phyloP scores from a whole-genome alignment of 306 rosid species.

The Dryas alaskensis region DNA sequence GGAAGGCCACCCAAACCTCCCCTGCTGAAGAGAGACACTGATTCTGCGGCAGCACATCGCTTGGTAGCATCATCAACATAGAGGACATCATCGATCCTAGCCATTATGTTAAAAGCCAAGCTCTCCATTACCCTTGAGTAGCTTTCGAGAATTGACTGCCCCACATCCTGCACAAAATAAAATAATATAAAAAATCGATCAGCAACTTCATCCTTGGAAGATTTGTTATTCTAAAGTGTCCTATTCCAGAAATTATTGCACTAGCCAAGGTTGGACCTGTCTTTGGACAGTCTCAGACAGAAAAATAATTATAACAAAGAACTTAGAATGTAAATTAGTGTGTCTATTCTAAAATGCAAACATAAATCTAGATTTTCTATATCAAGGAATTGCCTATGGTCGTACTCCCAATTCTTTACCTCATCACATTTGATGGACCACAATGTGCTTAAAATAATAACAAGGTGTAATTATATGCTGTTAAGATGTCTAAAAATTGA shows the following conservation, averaged over 20 bases:
- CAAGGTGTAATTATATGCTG: no score
- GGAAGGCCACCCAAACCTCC: constrained; percentile 80
- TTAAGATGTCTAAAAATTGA: no score
- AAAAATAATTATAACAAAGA: not conserved
- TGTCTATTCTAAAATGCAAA: no score
- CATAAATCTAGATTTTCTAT: no score
- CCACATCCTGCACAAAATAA: constrained; percentile 79
- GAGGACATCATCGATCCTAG: constrained; percentile 87
- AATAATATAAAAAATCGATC: constrained; percentile 6
- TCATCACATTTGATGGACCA: no score
- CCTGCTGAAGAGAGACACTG: constrained; percentile 58
- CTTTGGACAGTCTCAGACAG: not conserved
- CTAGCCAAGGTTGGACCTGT: not conserved
- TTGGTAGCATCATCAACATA: constrained; percentile 78
- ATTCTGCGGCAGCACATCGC: constrained; percentile 62
- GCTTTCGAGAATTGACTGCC: constrained; percentile 95
- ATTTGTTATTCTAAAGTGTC: not conserved
- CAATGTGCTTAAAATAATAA: no score
- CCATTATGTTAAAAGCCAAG: constrained; percentile 91
- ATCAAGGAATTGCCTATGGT: no score
- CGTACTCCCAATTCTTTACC: no score
- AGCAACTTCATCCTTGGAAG: not conserved
- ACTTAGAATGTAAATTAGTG: not conserved
- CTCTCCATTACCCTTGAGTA: constrained; percentile 98
- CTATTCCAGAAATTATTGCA: not conserved